Base-by-base conservation (phyloP, 495 filamentous ascomycete genomes). In the Tricharina praecox region DNA sequence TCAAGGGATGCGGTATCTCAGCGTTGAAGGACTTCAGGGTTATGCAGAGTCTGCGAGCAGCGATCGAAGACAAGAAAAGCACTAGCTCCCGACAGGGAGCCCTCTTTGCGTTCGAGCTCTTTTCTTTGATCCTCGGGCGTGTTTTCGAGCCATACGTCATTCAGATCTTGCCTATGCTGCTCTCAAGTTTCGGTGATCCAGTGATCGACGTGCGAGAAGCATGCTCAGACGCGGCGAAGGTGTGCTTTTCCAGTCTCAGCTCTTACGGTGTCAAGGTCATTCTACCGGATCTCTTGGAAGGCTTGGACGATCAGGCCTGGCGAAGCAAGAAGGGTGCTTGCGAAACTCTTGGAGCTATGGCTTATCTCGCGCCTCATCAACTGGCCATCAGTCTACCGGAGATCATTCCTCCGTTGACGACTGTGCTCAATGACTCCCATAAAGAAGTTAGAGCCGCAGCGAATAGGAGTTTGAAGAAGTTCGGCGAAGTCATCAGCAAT, bases 241-340 rank as follows among this genome's bases (percentile, higher is more conserved):
- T 85, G 13, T 94, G 84, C 64, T 96, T 96, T 64, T 76, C 87
- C 1, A 85, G 75, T 52, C 69, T 97, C 36, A 94, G 83, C 66
- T 94, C 90, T 3, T 97, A 82, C 53, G 90, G 90, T 56, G 90
- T 97, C 26, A 94, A 95, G 66, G 69, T 86, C 47, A 84, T 97
- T 57, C 66, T 97, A 33, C 90, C 90, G 1, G 93, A 81, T 16
- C 73, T 97, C 3, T 74, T 97, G 18, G 81, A 94, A 52, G 92
- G 90, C 38, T 75, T 97, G 10, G 85, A 94, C 47, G 92, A 97
- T 41, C 74, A 80, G 24, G 90, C 95, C 61, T 97, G 90, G 90
- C 78, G 90, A 55, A 94, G 84, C 66, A 95, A 97, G 62, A 95
- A 93, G 66, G 90, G 90, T 53, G 90, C 90, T 45, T 96, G 90